Percentiles rank a stretch among this genome's conserved stretches.
Conservation (phyloP, 2,329 filamentous ascomycete genomes). For the Aspergillus novofumigatus region DNA sequence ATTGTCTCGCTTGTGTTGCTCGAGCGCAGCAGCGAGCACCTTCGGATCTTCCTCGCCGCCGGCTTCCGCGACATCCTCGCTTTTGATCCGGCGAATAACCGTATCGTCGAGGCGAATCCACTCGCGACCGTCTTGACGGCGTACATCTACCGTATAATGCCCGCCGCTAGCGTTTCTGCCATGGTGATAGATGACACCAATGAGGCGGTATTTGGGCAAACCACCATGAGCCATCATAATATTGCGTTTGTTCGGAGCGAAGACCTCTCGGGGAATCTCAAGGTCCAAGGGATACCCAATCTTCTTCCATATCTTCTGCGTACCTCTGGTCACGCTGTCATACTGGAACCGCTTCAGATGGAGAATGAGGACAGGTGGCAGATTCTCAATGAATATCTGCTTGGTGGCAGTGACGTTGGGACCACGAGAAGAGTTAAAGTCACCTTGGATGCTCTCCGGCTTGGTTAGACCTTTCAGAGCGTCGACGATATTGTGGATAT, state of each 20-base stretch:
- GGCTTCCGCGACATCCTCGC: conserved; percentile 83
- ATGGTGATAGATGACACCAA: conserved; percentile 92
- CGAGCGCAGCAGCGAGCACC: conserved; percentile 60
- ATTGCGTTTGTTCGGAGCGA: conserved; percentile 70
- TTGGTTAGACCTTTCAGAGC: conserved; percentile 80
- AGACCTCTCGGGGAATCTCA: conserved; percentile 85
- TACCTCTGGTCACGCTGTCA: conserved; percentile 73
- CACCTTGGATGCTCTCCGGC: conserved; percentile 77
- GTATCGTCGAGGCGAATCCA: conserved; percentile 98
- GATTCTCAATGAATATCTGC: conserved; percentile 87
- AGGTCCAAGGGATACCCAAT: conserved; percentile 91
- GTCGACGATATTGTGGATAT: conserved; percentile 87
- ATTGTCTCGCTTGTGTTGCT: conserved; percentile 58
- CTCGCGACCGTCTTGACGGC: conserved; percentile 87
- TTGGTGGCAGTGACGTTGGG: conserved; percentile 77
- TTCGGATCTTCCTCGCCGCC: conserved; percentile 77
- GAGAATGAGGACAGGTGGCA: conserved; percentile 87
- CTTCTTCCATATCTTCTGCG: conserved; percentile 98
- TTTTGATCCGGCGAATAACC: conserved; percentile 74
- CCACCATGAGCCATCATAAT: conserved; percentile 62
- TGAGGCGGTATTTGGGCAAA: conserved; percentile 78
- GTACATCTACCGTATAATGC: conserved; percentile 96
- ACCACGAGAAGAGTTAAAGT: conserved; percentile 76
- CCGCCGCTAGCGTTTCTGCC: conserved; percentile 94
- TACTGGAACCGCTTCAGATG: conserved; percentile 98